Conservation (phyloP, 768 basidiomycete genomes). For the Megacollybia marginata region DNA sequence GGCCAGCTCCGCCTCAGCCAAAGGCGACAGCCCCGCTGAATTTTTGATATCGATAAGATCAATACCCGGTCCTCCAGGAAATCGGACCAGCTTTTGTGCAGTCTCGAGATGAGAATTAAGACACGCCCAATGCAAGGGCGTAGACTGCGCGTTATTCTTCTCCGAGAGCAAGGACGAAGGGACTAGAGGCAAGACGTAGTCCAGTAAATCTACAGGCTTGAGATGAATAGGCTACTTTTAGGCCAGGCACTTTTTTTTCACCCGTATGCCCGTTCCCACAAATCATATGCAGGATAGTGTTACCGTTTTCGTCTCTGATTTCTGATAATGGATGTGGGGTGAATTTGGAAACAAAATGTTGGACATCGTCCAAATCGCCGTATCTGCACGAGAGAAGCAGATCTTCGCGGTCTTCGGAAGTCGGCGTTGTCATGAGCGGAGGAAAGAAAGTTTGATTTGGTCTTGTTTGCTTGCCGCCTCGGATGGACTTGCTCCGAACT, state of each 20-base stretch:
- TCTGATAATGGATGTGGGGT: constrained; percentile 39
- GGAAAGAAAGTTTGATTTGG: neutral
- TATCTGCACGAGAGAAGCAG: constrained; percentile 80
- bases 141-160: constrained; percentile 70
- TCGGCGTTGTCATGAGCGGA: constrained; percentile 17
- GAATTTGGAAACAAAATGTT: constrained; percentile 54
- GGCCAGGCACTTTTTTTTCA: constrained; percentile 25
- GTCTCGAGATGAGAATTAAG: constrained; percentile 70
- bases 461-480: neutral
- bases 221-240: neutral
- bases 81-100: constrained; percentile 52
- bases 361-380: constrained; percentile 78
- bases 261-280: constrained; percentile 86
- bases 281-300: constrained; percentile 80
- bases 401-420: constrained; percentile 58
- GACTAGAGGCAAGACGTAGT: constrained; percentile 60
- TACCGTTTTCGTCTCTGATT: constrained; percentile 69
- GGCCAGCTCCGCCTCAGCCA: constrained; percentile 73
- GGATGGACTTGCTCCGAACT: neutral
- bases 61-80: constrained; percentile 50
- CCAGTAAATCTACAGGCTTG: constrained; percentile 66
- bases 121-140: constrained; percentile 88
- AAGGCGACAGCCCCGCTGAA: constrained; percentile 61
- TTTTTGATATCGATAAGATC: constrained; percentile 76
- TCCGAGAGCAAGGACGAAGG: constrained; percentile 47